Evolutionary conservation across 371 early-diverging fungal genomes (phyloP).

Genomic region (Conidiobolus incongruus): DNA sequence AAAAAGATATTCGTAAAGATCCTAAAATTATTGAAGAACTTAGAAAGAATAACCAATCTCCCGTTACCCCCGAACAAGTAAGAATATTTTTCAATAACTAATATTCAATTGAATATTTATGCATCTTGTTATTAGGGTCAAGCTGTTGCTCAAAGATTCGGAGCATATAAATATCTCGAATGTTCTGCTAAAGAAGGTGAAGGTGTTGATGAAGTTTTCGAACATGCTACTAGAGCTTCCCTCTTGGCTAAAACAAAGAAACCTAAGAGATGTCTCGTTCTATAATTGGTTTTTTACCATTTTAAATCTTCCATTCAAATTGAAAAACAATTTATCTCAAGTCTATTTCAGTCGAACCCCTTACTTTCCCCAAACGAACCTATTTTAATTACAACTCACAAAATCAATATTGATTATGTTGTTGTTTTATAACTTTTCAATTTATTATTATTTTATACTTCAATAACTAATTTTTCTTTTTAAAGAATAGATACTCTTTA

Average conservation of each 20-base stretch:
- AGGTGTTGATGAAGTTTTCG: conserved; percentile 87
- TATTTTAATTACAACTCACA: too few relatives aligned
- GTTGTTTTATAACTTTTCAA: too few relatives aligned
- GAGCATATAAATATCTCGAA: conserved; percentile 80
- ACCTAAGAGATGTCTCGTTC: too few relatives aligned
- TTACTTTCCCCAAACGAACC: too few relatives aligned
- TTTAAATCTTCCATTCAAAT: too few relatives aligned
- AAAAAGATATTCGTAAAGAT: conserved; percentile 80
- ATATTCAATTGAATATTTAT: not conserved
- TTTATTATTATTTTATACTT: too few relatives aligned
- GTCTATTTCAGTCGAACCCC: too few relatives aligned
- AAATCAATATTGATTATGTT: too few relatives aligned
- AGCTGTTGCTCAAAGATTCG: conserved; percentile 54
- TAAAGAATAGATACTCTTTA: too few relatives aligned
- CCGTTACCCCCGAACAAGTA: conserved; percentile 31
- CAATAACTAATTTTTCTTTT: too few relatives aligned
- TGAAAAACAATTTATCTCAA: too few relatives aligned
- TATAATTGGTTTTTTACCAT: too few relatives aligned
- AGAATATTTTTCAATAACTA: conserved; percentile 23
- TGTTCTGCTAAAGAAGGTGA: conserved; percentile 85
- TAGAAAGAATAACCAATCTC: conserved; percentile 45
- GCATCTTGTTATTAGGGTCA: conserved; percentile 21
- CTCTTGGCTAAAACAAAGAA: conserved; percentile 23
- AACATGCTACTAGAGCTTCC: conserved; percentile 74
- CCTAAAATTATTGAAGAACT: conserved; percentile 52